phyloP scores from a whole-genome alignment of 176 grass and related monocot species.

The Chrysopogon serrulatus region DNA sequence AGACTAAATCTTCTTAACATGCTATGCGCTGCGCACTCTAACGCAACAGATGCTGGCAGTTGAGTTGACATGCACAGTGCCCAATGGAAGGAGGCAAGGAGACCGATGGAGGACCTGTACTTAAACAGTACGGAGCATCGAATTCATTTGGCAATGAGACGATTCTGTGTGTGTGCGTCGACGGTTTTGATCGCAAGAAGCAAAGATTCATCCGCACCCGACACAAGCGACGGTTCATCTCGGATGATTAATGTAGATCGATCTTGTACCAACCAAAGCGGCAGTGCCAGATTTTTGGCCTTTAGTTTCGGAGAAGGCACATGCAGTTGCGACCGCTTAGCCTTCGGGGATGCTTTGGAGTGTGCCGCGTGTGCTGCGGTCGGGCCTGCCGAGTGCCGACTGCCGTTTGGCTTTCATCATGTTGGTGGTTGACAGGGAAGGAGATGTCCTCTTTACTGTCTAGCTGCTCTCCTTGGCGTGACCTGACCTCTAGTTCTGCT shows the following conservation, averaged over 20 bases:
- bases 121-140: neutral
- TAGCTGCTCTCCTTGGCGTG: too few species aligned
- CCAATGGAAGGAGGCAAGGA: neutral
- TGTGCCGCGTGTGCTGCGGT: too few species aligned
- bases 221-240: neutral
- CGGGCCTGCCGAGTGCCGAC: neutral
- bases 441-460: neutral
- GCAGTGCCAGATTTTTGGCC: neutral
- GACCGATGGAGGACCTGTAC: neutral
- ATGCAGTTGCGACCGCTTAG: neutral
- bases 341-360: neutral
- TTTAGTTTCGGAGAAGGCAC: neutral
- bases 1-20: too few species aligned
- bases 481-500: too few species aligned
- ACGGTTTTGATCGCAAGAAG: neutral
- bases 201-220: neutral
- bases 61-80: neutral
- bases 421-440: constrained; percentile 10
- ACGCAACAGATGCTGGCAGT: neutral
- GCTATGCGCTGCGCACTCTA: too few species aligned
- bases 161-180: neutral
- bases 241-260: too few species aligned
- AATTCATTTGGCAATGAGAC: neutral
- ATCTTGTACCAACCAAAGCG: too few species aligned
- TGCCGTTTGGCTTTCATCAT: neutral